phyloP scores from a whole-genome alignment of 257 asterid genomes.

The Echites panduratus region DNA sequence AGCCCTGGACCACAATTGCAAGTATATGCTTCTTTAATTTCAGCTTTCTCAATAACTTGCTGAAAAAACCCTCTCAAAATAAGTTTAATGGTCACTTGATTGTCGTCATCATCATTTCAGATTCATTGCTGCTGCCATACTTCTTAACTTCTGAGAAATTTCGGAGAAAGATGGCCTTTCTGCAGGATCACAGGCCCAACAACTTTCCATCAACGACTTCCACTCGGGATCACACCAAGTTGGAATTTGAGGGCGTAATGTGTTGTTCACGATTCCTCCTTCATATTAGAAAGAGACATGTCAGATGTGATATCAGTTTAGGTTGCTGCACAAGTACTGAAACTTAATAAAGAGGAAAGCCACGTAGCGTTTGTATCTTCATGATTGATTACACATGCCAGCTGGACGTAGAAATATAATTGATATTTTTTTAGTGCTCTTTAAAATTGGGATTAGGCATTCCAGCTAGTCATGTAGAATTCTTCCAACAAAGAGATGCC shows the following conservation, averaged over 20 bases:
- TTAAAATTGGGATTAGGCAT: background rate
- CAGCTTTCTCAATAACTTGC: conserved; percentile 7
- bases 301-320: background rate
- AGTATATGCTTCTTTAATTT: background rate
- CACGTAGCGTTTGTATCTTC: background rate
- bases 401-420: background rate
- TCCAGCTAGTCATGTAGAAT: background rate
- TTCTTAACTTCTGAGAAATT: conserved; percentile 82
- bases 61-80: conserved; percentile 1
- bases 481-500: background rate
- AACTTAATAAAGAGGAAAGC: background rate
- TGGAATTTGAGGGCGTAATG: conserved; percentile 87
- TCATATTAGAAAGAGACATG: conserved; percentile 1
- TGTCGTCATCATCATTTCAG: conserved; percentile 43
- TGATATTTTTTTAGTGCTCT: background rate
- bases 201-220: conserved; percentile 91
- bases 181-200: conserved; percentile 75
- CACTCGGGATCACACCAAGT: conserved; percentile 99
- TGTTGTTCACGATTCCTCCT: conserved; percentile 94
- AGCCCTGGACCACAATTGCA: background rate
- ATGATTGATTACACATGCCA: background rate
- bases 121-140: conserved; percentile 95
- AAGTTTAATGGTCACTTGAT: background rate
- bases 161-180: conserved; percentile 85
- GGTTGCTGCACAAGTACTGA: background rate